Conservation (phyloP, 495 filamentous ascomycete genomes). For the Daldinia caldariorum region DNA sequence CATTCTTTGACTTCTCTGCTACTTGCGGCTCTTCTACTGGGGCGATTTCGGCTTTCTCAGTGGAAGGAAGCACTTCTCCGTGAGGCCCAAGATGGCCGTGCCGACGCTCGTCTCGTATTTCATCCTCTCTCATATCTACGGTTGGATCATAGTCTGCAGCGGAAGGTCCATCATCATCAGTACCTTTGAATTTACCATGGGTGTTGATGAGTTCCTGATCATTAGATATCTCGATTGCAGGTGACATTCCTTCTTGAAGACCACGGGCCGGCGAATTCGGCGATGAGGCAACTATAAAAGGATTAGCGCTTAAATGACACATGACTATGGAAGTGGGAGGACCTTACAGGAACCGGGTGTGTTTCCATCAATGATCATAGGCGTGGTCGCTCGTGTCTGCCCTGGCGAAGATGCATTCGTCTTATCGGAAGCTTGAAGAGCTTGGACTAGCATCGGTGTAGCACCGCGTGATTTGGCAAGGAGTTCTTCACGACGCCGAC, state of each 20-base stretch:
- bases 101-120: constrained; percentile 72
- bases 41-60: constrained; percentile 51
- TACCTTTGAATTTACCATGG: constrained; percentile 59
- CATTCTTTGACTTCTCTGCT: constrained; percentile 58
- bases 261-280: constrained; percentile 49
- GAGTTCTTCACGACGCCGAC: constrained; percentile 86
- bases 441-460: constrained; percentile 80
- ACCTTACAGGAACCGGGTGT: constrained; percentile 57
- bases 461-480: constrained; percentile 81
- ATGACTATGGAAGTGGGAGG: background rate
- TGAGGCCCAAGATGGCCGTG: constrained; percentile 61
- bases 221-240: constrained; percentile 58
- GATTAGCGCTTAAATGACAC: constrained; percentile 26
- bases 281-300: constrained; percentile 47
- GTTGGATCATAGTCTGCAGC: constrained; percentile 97
- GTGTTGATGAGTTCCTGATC: constrained; percentile 73
- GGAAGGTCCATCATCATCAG: constrained; percentile 77
- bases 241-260: constrained; percentile 54
- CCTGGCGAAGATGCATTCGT: constrained; percentile 65
- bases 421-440: constrained; percentile 70
- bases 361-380: constrained; percentile 50
- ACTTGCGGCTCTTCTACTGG: constrained; percentile 50
- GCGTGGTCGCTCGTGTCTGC: constrained; percentile 56
- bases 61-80: constrained; percentile 50
- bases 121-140: constrained; percentile 89